These are phyloP conservation scores for Stephania cephalantha DNA, from an alignment of 164 flowering plant species.

Conservation along the genomic window DNA sequence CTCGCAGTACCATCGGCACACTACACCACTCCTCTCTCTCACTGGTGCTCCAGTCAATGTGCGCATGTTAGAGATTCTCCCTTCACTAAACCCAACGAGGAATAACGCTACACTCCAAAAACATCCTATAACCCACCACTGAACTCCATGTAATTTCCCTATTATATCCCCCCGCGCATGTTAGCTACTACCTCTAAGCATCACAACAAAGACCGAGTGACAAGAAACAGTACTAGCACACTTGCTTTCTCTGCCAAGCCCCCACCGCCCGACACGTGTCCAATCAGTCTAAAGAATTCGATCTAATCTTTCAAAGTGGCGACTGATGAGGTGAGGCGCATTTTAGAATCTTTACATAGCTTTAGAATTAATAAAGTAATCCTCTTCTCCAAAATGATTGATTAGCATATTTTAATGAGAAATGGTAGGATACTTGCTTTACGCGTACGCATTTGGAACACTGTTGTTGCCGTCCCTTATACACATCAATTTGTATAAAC, in stretches of 20 bases:
- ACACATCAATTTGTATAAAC: too few relatives aligned
- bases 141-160: not conserved
- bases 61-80: slow-evolving; percentile 11
- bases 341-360: not conserved
- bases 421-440: too few relatives aligned
- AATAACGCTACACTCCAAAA: slow-evolving; percentile 1
- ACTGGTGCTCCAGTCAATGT: not conserved
- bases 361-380: too few relatives aligned
- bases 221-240: not conserved
- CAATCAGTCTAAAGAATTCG: too few relatives aligned
- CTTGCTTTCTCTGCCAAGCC: not conserved
- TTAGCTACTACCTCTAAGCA: not conserved
- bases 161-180: not conserved
- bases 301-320: not conserved
- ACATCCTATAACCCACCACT: not conserved
- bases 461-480: too few relatives aligned
- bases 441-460: too few relatives aligned
- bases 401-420: too few relatives aligned
- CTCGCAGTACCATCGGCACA: too few relatives aligned
- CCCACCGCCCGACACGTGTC: too few relatives aligned
- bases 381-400: too few relatives aligned
- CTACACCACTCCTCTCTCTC: too few relatives aligned
- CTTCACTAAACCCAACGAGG: not conserved
- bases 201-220: not conserved
- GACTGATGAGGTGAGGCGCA: not conserved